These are phyloP conservation scores for Suhomyces yuchorum DNA, from an alignment of 1,139 yeast genomes.

Conservation along the genomic window DNA sequence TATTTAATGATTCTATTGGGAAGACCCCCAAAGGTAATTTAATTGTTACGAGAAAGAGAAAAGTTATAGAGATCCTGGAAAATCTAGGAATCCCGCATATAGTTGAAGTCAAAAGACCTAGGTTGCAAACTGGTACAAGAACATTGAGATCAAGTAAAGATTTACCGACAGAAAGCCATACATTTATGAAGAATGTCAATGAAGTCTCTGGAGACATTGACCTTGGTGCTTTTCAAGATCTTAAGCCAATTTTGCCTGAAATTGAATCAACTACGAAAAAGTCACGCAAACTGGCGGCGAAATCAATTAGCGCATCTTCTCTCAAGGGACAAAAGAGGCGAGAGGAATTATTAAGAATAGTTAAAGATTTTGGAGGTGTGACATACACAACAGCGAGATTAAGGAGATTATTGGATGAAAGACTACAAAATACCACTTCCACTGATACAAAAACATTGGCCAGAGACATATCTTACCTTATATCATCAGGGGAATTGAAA, in stretches of 20 bases:
- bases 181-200: not conserved
- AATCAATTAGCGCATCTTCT: conserved; percentile 12
- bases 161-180: too few species aligned
- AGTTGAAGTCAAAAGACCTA: conserved; percentile 3
- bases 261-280: conserved; percentile 5
- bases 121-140: not conserved
- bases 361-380: conserved; percentile 47
- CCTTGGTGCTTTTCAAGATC: conserved; percentile 1
- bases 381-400: conserved; percentile 38
- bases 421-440: conserved; percentile 35
- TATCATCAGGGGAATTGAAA: conserved; percentile 27
- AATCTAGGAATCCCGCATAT: conserved; percentile 2
- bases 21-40: conserved; percentile 29
- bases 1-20: conserved; percentile 25
- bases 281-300: conserved; percentile 8
- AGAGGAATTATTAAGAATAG: conserved; percentile 33
- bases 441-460: conserved; percentile 53
- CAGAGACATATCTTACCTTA: conserved; percentile 40
- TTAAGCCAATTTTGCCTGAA: conserved; percentile 18
- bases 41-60: conserved; percentile 19
- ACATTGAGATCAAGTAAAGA: not conserved
- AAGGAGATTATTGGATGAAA: conserved; percentile 37
- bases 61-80: not conserved
- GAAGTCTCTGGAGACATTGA: not conserved
- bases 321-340: conserved; percentile 32